Conservation (phyloP, 495 filamentous ascomycete genomes). For the Rhypophila decipiens region DNA sequence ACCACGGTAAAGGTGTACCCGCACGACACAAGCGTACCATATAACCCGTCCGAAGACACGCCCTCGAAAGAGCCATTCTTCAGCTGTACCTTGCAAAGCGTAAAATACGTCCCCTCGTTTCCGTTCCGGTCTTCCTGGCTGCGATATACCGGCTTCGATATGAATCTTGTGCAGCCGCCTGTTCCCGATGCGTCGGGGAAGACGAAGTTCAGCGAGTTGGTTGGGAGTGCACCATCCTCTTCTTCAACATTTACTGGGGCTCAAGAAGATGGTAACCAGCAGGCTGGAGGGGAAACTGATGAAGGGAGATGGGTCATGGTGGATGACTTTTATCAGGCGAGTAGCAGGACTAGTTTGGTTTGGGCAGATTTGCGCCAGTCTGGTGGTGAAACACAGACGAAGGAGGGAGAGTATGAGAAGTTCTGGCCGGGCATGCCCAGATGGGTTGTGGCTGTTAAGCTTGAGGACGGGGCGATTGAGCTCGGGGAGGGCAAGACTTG, state of each 20-base stretch:
- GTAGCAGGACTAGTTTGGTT: constrained; percentile 15
- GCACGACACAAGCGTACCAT: constrained; percentile 14
- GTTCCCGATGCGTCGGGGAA: constrained; percentile 28
- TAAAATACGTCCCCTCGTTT: constrained; percentile 35
- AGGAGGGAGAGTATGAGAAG: constrained; percentile 21
- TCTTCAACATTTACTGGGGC: no score
- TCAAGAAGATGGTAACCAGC: no score
- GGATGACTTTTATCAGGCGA: constrained; percentile 12
- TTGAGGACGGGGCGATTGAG: constrained; percentile 34
- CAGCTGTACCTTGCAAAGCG: constrained; percentile 32
- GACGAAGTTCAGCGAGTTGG: no score
- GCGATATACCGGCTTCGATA: constrained; percentile 27
- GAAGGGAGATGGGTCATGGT: constrained; percentile 30
- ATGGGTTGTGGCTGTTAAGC: constrained; percentile 37
- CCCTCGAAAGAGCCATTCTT: constrained; percentile 35
- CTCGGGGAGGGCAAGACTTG: constrained; percentile 27
- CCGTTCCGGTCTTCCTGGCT: constrained; percentile 31
- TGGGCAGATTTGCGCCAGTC: constrained; percentile 38
- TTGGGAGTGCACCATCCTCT: no score
- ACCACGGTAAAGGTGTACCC: constrained; percentile 40
- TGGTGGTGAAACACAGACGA: constrained; percentile 13
- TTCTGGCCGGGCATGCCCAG: constrained; percentile 41
- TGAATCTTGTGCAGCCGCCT: constrained; percentile 37
- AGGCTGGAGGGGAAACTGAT: background rate
- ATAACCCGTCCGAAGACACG: constrained; percentile 15